Base-by-base conservation (phyloP, 495 filamentous ascomycete genomes). In the Aspergillus ellipticus region DNA sequence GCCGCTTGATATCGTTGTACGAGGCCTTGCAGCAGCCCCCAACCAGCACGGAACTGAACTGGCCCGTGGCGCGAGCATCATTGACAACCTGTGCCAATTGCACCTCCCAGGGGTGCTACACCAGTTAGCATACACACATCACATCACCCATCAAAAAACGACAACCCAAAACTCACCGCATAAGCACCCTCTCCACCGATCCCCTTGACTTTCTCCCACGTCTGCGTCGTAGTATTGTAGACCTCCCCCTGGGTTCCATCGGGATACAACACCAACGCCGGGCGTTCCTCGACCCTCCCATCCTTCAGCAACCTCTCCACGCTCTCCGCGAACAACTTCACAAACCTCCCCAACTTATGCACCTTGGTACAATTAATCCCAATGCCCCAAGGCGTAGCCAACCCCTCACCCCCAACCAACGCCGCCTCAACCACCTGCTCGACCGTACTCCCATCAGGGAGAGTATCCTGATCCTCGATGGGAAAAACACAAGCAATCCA, bases 341-440 rank as follows among this genome's bases (percentile, higher is more conserved):
- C 66, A 29, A 88, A 60, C 2, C 60, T 55, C 3, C 66, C 57
- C 3, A 87, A 71, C 50, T 83, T 82, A 20, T 68, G 64, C 51
- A 85, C 66, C 57, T 79, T 81, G 3, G 85, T 87, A 64, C 85
- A 89, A 63, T 89, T 89, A 53, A 88, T 76, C 0, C 85, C 85
- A 43, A 89, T 76, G 0, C 81, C 84, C 80, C 80, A 84, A 0
- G 85, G 84, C 4, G 65, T 51, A 6, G 61, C 64, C 43, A 3
- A 22, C 63, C 3, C 37, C 42, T 48, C 31, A 1, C 15, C 51
- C 11, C 2, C 51, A 46, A 15, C 45, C 56, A 57, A 72, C 16
- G 71, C 71, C 39, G 72, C 68, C 60, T 33, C 20, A 69, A 69
- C 63, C 64, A 62, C 55, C 64, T 20, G 46, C 55, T 53, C 63